Conservation (phyloP, 257 asterid genomes). For the Plantago elongata region DNA sequence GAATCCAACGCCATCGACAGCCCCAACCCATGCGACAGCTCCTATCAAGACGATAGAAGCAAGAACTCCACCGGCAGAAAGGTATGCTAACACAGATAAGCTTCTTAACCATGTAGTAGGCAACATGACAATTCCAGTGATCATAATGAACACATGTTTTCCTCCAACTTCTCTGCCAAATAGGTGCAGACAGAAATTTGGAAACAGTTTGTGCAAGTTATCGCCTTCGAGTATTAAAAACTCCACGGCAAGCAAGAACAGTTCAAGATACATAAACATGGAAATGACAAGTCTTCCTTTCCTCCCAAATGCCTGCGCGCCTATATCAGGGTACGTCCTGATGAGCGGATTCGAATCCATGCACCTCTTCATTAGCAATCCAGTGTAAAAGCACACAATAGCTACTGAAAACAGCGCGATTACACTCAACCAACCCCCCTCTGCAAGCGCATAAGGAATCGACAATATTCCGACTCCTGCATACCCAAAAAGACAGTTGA, state of each 20-base stretch:
- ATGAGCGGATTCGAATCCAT: constrained; percentile 35
- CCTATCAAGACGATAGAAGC: constrained; percentile 32
- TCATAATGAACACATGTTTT: constrained; percentile 28
- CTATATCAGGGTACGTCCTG: constrained; percentile 48
- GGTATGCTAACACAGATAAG: constrained; percentile 41
- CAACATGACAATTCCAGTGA: constrained; percentile 35
- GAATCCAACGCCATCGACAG: constrained; percentile 43
- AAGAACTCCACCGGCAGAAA: constrained; percentile 44
- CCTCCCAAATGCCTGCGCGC: constrained; percentile 38
- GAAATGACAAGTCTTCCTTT: constrained; percentile 37
- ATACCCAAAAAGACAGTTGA: neutral
- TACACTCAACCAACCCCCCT: constrained; percentile 49
- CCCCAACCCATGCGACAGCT: constrained; percentile 41
- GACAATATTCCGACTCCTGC: constrained; percentile 49
- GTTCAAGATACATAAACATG: constrained; percentile 38
- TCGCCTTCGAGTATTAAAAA: constrained; percentile 55
- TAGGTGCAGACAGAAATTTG: constrained; percentile 20
- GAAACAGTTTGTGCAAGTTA: constrained; percentile 46
- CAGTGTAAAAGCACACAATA: constrained; percentile 37
- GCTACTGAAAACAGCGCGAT: constrained; percentile 26
- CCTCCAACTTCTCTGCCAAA: constrained; percentile 30
- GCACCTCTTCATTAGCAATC: constrained; percentile 38
- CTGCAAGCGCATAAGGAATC: constrained; percentile 45
- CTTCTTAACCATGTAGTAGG: constrained; percentile 54
- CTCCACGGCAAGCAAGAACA: constrained; percentile 44